A percentile compares a stretch with the other conserved stretches of the same genome.
These are phyloP conservation scores for Diplodia intermedia DNA, from an alignment of 2,329 filamentous ascomycete genomes.

Conservation along the genomic window DNA sequence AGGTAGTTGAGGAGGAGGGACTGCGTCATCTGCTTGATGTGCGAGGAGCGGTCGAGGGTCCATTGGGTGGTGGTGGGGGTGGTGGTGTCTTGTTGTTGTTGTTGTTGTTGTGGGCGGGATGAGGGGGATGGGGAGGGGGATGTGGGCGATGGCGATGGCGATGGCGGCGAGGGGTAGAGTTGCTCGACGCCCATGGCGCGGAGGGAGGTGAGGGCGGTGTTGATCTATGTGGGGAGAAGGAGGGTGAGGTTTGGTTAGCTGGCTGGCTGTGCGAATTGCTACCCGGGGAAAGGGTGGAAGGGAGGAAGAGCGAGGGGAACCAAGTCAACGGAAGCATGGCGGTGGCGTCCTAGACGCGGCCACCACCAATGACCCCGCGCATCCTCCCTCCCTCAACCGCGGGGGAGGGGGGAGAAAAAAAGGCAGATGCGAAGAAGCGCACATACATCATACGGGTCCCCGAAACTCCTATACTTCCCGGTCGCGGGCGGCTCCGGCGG, in stretches of 20 bases:
- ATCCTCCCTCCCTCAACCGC: no score
- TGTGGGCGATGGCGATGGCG: no score
- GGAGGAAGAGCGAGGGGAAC: not conserved
- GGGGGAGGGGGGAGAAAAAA: not conserved
- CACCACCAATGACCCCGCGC: not conserved
- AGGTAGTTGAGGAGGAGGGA: slow-evolving; percentile 88
- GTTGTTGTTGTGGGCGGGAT: no score
- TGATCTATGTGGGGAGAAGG: slow-evolving; percentile 47
- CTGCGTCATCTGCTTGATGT: slow-evolving; percentile 80
- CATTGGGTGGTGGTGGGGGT: slow-evolving; percentile 55
- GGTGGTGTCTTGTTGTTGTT: slow-evolving; percentile 43
- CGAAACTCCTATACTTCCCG: slow-evolving; percentile 78
- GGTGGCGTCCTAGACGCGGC: no score
- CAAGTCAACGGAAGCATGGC: no score
- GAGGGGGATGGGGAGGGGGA: slow-evolving; percentile 34
- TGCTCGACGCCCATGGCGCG: slow-evolving; percentile 74
- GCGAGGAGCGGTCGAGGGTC: slow-evolving; percentile 60
- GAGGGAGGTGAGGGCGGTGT: slow-evolving; percentile 69
- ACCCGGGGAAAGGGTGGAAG: no score
- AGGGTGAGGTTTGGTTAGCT: no score
- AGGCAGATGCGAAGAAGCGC: not conserved
- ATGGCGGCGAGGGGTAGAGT: slow-evolving; percentile 64
- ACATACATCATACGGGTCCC: slow-evolving; percentile 42
- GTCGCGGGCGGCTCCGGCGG: slow-evolving; percentile 77
- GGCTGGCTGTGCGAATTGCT: no score